phyloP scores from a whole-genome alignment of 805 yeast species.

The Saccharomycopsis malanga region DNA sequence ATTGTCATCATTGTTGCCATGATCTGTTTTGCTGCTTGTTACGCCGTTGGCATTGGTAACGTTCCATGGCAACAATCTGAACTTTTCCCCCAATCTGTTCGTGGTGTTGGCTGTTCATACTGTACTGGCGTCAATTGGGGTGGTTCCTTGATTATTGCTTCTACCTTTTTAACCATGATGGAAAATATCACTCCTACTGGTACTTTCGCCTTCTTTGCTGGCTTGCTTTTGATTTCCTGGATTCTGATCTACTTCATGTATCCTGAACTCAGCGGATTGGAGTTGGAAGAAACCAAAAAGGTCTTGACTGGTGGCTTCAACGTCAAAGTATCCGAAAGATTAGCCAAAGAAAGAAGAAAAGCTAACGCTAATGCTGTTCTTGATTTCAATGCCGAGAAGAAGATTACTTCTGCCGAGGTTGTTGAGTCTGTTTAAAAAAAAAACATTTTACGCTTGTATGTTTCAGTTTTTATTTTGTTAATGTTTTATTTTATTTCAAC shows the following conservation, averaged over 20 bases:
- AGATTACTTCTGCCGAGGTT: background rate
- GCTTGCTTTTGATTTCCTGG: conserved; percentile 63
- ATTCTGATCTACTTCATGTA: conserved; percentile 74
- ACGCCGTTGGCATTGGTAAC: conserved; percentile 93
- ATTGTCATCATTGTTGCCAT: conserved; percentile 76
- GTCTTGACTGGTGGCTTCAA: conserved; percentile 81
- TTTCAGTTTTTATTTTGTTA: no score
- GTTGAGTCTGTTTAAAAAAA: background rate
- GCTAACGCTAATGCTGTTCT: conserved; percentile 11
- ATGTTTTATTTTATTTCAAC: no score
- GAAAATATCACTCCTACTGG: conserved; percentile 91
- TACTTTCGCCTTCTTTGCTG: conserved; percentile 87
- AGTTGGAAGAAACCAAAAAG: conserved; percentile 84
- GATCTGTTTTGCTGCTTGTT: conserved; percentile 81
- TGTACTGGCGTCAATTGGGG: conserved; percentile 95
- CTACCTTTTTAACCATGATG: conserved; percentile 92
- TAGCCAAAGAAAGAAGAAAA: conserved; percentile 43
- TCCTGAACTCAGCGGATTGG: conserved; percentile 88
- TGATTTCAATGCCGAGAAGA: background rate
- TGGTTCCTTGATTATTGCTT: conserved; percentile 84
- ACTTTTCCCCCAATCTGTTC: conserved; percentile 85
- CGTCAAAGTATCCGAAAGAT: conserved; percentile 53
- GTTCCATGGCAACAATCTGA: conserved; percentile 99
- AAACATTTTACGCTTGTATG: background rate
- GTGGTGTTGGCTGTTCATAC: conserved; percentile 86